phyloP scores from a whole-genome alignment of 2,329 filamentous ascomycete species.

The Alternaria ventricosa region DNA sequence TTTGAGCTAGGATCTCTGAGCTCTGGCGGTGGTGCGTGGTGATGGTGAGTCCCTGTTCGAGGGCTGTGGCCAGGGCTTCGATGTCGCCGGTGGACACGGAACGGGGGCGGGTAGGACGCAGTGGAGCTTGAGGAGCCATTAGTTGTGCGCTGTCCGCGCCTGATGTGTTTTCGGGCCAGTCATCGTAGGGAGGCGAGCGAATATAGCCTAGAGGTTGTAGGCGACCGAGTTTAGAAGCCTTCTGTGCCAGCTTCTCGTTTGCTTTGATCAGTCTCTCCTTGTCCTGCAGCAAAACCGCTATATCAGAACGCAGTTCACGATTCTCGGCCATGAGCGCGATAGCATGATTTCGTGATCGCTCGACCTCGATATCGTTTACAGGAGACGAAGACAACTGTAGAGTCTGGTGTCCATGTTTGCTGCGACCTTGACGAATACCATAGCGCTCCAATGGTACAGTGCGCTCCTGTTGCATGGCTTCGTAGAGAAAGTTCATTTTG shows the following conservation, averaged over 20 bases:
- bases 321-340: constrained; percentile 10
- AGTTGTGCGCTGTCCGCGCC: not conserved
- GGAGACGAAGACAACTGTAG: not conserved
- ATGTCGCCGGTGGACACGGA: not conserved
- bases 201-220: constrained; percentile 1
- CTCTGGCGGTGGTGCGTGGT: not conserved
- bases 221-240: constrained; percentile 3
- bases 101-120: not conserved
- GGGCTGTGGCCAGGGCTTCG: not conserved
- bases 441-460: constrained; percentile 18
- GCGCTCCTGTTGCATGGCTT: constrained; percentile 23
- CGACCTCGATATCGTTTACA: not conserved
- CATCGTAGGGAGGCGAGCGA: not conserved
- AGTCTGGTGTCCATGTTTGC: not conserved
- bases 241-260: constrained; percentile 13
- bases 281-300: constrained; percentile 2
- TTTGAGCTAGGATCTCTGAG: not conserved
- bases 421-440: constrained; percentile 3
- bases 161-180: not conserved
- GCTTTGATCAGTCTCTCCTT: constrained; percentile 4
- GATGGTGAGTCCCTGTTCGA: not conserved
- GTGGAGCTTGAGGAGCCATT: not conserved
- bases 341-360: constrained; percentile 1
- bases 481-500: constrained; percentile 17
- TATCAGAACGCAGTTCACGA: constrained; percentile 5